A percentile compares a stretch with the other conserved stretches of the same genome.
Evolutionary conservation across 805 yeast genomes (phyloP).

Genomic region (Kodamaea restingae): DNA sequence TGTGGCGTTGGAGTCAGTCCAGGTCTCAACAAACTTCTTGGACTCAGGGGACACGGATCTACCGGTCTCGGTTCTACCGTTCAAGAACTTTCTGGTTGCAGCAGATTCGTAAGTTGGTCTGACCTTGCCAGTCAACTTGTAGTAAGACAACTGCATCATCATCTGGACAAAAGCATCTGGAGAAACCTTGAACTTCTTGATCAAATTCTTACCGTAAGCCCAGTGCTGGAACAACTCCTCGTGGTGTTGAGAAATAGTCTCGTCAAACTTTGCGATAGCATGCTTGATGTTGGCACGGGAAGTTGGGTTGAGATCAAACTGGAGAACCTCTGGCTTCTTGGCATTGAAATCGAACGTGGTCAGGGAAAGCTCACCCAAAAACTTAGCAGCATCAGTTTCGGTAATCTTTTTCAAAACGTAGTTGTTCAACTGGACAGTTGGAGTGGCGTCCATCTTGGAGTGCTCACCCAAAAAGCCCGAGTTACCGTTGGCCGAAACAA

Average conservation of each 20-base stretch:
- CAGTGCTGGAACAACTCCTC: slow-evolving; percentile 74
- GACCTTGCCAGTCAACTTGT: slow-evolving; percentile 69
- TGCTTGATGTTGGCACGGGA: slow-evolving; percentile 47
- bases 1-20: slow-evolving; percentile 55
- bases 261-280: slow-evolving; percentile 56
- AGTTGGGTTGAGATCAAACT: slow-evolving; percentile 56
- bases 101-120: slow-evolving; percentile 96
- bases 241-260: slow-evolving; percentile 62
- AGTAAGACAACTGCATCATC: slow-evolving; percentile 87
- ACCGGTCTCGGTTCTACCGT: slow-evolving; percentile 93
- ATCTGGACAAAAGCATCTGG: slow-evolving; percentile 95
- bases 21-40: slow-evolving; percentile 63
- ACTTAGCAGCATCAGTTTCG: slow-evolving; percentile 39
- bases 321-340: slow-evolving; percentile 27
- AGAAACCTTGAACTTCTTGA: slow-evolving; percentile 78
- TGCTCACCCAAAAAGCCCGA: slow-evolving; percentile 97
- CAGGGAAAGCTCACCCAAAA: slow-evolving; percentile 25
- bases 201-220: slow-evolving; percentile 81
- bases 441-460: slow-evolving; percentile 97
- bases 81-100: slow-evolving; percentile 81
- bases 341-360: slow-evolving; percentile 14
- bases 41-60: slow-evolving; percentile 77
- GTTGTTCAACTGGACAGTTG: slow-evolving; percentile 85
- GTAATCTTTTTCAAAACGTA: slow-evolving; percentile 56
- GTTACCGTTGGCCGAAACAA: slow-evolving; percentile 74